Evolutionary conservation across 2,329 filamentous ascomycete species (phyloP).

Genomic region (Claviceps sp.): DNA sequence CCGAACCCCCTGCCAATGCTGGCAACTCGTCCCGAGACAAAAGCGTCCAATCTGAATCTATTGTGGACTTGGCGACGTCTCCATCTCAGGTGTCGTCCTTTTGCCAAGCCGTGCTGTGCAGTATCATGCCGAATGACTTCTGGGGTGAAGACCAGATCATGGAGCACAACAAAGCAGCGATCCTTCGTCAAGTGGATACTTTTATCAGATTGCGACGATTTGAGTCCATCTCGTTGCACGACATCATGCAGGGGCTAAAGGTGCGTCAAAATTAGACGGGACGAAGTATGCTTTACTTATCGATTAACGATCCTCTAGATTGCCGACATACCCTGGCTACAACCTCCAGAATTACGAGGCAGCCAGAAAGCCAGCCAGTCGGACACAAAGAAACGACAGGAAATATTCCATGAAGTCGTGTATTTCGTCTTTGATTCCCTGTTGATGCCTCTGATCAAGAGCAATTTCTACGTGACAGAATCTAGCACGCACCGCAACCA

Average conservation of each 20-base stretch:
- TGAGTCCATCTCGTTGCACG: slow-evolving; percentile 68
- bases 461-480: slow-evolving; percentile 91
- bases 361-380: slow-evolving; percentile 49
- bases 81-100: slow-evolving; percentile 65
- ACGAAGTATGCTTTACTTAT: neutral
- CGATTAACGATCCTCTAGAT: slow-evolving; percentile 33
- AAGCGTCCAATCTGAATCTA: slow-evolving; percentile 17
- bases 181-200: slow-evolving; percentile 58
- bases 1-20: neutral
- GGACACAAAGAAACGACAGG: slow-evolving; percentile 61
- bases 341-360: slow-evolving; percentile 30
- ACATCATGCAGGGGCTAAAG: slow-evolving; percentile 63
- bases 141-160: slow-evolving; percentile 50
- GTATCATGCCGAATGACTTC: slow-evolving; percentile 59
- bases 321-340: slow-evolving; percentile 59
- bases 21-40: neutral
- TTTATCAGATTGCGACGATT: slow-evolving; percentile 71
- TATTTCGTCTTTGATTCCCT: slow-evolving; percentile 92
- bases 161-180: slow-evolving; percentile 42
- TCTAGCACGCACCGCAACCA: slow-evolving; percentile 67
- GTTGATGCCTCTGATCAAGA: slow-evolving; percentile 71
- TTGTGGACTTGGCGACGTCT: slow-evolving; percentile 58
- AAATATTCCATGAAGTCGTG: slow-evolving; percentile 72
- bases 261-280: slow-evolving; percentile 26
- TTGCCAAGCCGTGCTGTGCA: slow-evolving; percentile 61